Conservation (phyloP, 2,329 filamentous ascomycete genomes). For the Calonectria crousiana region DNA sequence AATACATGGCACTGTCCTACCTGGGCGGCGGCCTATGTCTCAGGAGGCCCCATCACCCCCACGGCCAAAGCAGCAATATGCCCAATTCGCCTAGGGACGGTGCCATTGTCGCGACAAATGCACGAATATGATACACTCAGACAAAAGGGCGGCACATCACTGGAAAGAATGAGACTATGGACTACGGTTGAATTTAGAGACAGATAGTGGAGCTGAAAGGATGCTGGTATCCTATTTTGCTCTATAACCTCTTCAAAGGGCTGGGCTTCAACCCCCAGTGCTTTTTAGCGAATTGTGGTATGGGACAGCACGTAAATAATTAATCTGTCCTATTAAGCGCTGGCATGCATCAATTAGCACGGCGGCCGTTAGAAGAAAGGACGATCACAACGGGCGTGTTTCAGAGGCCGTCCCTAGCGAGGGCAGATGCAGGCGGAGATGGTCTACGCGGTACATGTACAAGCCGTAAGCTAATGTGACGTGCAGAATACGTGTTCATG, state of each 20-base stretch:
- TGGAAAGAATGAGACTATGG: background rate
- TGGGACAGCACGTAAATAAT: background rate
- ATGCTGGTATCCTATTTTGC: background rate
- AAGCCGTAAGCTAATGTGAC: conserved; percentile 25
- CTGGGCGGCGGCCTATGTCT: background rate
- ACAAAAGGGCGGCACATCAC: background rate
- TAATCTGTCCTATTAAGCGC: background rate
- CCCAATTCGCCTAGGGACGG: background rate
- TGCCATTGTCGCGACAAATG: background rate
- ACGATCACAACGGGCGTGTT: background rate
- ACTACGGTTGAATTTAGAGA: background rate
- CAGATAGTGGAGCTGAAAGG: background rate
- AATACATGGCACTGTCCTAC: background rate
- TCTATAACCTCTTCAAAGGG: background rate
- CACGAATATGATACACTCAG: background rate
- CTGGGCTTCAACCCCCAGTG: background rate
- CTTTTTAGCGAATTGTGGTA: background rate
- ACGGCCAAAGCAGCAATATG: background rate
- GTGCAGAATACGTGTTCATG: conserved; percentile 25
- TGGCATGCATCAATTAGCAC: background rate
- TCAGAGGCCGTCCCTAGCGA: background rate
- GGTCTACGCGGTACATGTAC: conserved; percentile 9
- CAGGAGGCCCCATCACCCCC: background rate
- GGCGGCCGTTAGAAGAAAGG: background rate
- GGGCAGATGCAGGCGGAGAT: background rate